Percentiles rank a stretch among this genome's conserved stretches.
phyloP scores from a whole-genome alignment of 2,329 filamentous ascomycete genomes.

The Monosporascus sp. region DNA sequence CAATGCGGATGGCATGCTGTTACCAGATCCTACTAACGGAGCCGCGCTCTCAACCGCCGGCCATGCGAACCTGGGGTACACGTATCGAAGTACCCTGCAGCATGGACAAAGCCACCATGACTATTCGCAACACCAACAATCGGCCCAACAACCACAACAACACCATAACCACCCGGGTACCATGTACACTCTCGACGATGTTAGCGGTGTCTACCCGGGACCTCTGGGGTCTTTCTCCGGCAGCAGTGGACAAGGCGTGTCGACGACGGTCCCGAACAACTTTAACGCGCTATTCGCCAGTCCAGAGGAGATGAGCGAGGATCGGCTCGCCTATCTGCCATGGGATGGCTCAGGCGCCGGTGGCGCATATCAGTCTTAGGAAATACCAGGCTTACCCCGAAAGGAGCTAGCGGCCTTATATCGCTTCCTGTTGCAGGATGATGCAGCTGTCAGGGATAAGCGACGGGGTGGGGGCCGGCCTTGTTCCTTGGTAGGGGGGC shows the following conservation, averaged over 20 bases:
- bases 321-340: conserved; percentile 3
- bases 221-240: conserved; percentile 3
- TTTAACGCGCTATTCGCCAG: conserved; percentile 8
- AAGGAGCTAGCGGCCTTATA: not conserved
- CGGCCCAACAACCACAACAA: not conserved
- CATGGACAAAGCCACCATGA: conserved; percentile 4
- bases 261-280: conserved; percentile 3
- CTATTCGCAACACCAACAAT: not conserved
- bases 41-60: conserved; percentile 1
- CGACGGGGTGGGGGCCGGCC: too few species aligned
- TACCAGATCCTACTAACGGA: conserved; percentile 7
- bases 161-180: not conserved
- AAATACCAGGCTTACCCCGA: not conserved
- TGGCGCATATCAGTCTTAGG: conserved; percentile 4
- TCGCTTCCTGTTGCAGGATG: not conserved
- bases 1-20: conserved; percentile 5
- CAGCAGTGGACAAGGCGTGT: conserved; percentile 1
- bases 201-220: conserved; percentile 14
- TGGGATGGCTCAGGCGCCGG: conserved; percentile 4
- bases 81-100: conserved; percentile 4
- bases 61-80: conserved; percentile 7
- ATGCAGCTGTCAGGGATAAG: not conserved
- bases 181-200: conserved; percentile 12
- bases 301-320: conserved; percentile 3
- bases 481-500: too few species aligned